Evolutionary conservation across 768 basidiomycete species (phyloP), one percentile per base, ranked within the genome.

Genomic region (Symmetrospora coprosmae): DNA sequence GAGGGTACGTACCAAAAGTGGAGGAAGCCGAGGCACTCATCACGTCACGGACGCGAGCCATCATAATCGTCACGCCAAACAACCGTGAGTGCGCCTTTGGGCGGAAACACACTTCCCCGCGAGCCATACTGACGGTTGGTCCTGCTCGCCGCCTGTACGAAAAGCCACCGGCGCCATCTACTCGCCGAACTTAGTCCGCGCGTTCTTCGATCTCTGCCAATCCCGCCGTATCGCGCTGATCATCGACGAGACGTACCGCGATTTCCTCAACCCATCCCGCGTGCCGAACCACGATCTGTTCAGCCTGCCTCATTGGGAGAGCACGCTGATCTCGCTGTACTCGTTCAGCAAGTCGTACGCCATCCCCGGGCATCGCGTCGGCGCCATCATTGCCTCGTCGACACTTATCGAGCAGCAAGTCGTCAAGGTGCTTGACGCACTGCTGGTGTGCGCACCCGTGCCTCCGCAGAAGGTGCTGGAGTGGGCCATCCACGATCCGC

Each of bases 211-310:
- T 0, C 77, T 89, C 2, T 84, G 86, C 0, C 72, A 68, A 21
- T 73, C 76, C 50, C 70, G 76, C 27, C 74, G 76, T 1, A 66
- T 87, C 17, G 82, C 85, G 0, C 77, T 89, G 23, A 76, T 89
- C 35, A 48, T 91, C n/a, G 87, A 91, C 71, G 86, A 88, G 72
- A 89, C 87, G 1, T 91, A 91, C 71, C 78, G 86, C 13, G 86
- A 89, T 69, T 87, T 89, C 67, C 73, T 82, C 40, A 71, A 78
- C n/a, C 63, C 73, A n/a, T 67, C 21, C 6, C 33, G 72, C 4
- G 72, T 4, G 66, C 72, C 74, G n/a, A 81, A 84, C 0, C 84
- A 85, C 67, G 62, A 65, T 33, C 74, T 84, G 19, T 85, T 85
- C 27, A 33, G 47, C 14, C 33, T 33, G 21, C 55, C 39, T 46